These are phyloP conservation scores for Fragaria ananassa DNA, from an alignment of 306 rosid genomes.

Conservation along the genomic window DNA sequence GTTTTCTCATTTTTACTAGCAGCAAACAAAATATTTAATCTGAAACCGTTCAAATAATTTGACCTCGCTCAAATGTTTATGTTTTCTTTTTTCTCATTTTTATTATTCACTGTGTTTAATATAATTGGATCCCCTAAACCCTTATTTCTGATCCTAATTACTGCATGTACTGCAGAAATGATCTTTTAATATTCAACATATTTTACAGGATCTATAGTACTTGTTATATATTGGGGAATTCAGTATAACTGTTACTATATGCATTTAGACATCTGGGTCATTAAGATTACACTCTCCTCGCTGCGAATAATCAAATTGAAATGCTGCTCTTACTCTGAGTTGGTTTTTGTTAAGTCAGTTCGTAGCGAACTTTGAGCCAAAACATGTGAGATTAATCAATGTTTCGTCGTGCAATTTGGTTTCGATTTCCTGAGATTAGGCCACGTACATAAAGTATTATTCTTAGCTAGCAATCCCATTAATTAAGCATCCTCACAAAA, in stretches of 20 bases:
- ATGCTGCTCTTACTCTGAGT: background rate
- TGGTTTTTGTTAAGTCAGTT: too few species aligned
- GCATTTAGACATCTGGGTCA: background rate
- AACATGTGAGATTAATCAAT: conserved; percentile 11
- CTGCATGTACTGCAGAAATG: background rate
- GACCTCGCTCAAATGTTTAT: too few species aligned
- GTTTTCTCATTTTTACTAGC: too few species aligned
- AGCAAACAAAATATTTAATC: too few species aligned
- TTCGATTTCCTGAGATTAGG: background rate
- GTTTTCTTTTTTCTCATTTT: too few species aligned
- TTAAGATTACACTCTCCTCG: background rate
- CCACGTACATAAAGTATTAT: background rate
- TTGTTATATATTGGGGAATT: background rate
- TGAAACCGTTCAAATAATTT: too few species aligned
- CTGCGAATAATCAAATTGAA: background rate
- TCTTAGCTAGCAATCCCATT: background rate
- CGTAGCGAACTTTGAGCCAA: background rate
- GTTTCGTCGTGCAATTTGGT: background rate
- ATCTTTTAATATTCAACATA: too few species aligned
- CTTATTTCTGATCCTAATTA: too few species aligned
- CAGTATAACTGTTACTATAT: background rate
- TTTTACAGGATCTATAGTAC: background rate
- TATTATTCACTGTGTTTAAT: too few species aligned
- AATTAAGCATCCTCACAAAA: background rate
- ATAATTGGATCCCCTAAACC: too few species aligned